A percentile compares a stretch with the other conserved stretches of the same genome.
Evolutionary conservation across 345 rosid genomes (phyloP).

Genomic region (Geranium brycei): DNA sequence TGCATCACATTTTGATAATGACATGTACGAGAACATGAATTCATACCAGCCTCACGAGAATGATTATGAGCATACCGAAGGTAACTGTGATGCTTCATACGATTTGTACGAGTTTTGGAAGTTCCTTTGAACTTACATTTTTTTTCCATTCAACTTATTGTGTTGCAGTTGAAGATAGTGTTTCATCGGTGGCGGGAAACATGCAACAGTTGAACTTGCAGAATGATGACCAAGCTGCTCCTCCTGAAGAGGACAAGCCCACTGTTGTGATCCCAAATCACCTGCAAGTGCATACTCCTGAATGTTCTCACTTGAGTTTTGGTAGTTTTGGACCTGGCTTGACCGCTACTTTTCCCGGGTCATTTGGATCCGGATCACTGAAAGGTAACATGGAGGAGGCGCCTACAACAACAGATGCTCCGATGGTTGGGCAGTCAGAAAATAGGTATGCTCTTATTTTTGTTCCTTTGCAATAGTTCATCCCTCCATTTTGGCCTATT

Average conservation of each 20-base stretch:
- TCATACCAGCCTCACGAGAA: constrained; percentile 47
- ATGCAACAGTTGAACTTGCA: constrained; percentile 45
- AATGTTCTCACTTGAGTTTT: constrained; percentile 86
- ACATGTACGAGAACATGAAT: constrained; percentile 28
- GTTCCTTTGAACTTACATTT: background rate
- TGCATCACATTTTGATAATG: constrained; percentile 41
- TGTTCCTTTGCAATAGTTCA: background rate
- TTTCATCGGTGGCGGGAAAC: constrained; percentile 37
- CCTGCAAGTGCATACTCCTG: constrained; percentile 66
- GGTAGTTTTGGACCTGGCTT: constrained; percentile 81
- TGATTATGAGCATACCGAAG: constrained; percentile 47
- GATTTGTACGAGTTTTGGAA: background rate
- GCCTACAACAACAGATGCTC: constrained; percentile 37
- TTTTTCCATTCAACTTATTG: background rate
- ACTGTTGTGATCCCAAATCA: constrained; percentile 89
- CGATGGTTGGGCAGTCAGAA: constrained; percentile 42
- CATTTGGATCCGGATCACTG: constrained; percentile 38
- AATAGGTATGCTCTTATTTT: constrained; percentile 31
- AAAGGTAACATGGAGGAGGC: constrained; percentile 47
- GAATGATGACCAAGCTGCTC: constrained; percentile 37
- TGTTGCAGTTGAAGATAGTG: constrained; percentile 51
- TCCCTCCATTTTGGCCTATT: background rate
- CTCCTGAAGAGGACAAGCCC: constrained; percentile 53
- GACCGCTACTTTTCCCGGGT: constrained; percentile 31
- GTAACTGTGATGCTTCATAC: constrained; percentile 19